Evolutionary conservation across 2,329 filamentous ascomycete genomes (phyloP), one percentile per base, ranked within the genome.

Genomic region (Pseudogymnoascus destructans): DNA sequence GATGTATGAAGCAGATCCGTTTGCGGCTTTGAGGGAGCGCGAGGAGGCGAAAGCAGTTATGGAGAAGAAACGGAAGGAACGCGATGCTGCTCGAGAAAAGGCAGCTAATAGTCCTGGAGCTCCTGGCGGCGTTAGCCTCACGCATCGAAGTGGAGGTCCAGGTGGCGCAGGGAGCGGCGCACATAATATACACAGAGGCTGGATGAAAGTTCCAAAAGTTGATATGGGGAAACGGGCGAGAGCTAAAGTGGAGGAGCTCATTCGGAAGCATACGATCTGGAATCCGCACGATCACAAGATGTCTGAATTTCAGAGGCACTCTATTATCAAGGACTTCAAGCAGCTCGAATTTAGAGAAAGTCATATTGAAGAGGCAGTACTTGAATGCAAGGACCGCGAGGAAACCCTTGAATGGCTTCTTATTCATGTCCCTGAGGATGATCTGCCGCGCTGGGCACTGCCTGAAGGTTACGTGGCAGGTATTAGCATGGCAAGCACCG

Each of bases 1-100:
- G 87, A 85, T 95, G 80, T 98, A 97, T 70, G 91, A 95, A 65
- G 89, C 90, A 9, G 93, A 98, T 67, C 93, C 93, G 0, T 98
- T 98, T 73, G 80, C 85, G 60, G 85, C 89, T 0, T 78, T 87
- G 62, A 80, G 85, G 64, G 88, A 95, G 70, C 79, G 87, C 57
- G 87, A 95, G 64, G 86, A 90, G 66, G 85, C 87, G 7, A 87
- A 86, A 62, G 82, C 80, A 1, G 77, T 82, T 2, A 81, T 85
- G 49, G 87, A 90, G 66, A 95, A 93, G 77, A 89, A 89, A 72
- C 79, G 84, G 59, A 82, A 80, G 62, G 87, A 93, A 66, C 76
- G 79, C 27, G 82, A 85, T 65, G 84, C 80, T 68, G 74, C 81
- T 66, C 76, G 81, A 73, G 82, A 85, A 62, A 87, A 87, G 71